Evolutionary conservation across 495 filamentous ascomycete genomes (phyloP), one percentile per base, ranked within the genome.

Genomic region (Lophium mytilinum): DNA sequence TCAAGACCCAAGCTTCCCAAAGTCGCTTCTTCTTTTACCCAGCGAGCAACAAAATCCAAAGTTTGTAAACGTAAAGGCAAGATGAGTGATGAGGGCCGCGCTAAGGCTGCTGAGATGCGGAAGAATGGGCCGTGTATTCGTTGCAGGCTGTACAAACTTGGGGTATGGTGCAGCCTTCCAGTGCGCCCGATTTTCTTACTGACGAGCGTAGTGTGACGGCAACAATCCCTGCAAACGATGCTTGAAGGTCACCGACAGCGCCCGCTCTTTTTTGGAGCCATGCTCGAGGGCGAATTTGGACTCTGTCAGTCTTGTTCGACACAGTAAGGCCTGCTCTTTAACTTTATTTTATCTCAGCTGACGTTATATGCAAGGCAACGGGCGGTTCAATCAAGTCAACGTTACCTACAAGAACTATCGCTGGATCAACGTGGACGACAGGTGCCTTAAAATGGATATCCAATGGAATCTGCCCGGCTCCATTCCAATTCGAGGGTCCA

Each of bases 61-160:
- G 37, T 43, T 17, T 54, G 50, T 15, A 52, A 50, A 33, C 50
- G 62, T 18, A 35, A 43, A 15, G 50, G 47, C 5, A 39, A 30
- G 7, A 43, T 65, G 36, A 12, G 7, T 21, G 48, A 55, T 19
- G 53, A 50, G 10, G 36, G 11, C 0, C 52, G 49, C 37, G 37
- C 34, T 14, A 58, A 61, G 19, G 50, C 58, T 18, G 14, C 21
- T 9, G 10, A 41, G 2, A 58, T 61, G 62, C 57, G 58, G 8
- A 61, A 61, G 18, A 50, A 45, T 15, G 34, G 18, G n/a, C 51
- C 51, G 18, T 65, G 62, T 43, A 46, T 58, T 9, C 62, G 62
- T 8, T 65, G 62, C 52, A 61, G 51, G 43, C 45, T 65, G 19
- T 65, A 58, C 36, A 61, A 58, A n/a, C n/a, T 36, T 17, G 39